phyloP scores from a whole-genome alignment of 2,329 filamentous ascomycete genomes.

The Seiridium cupressi region DNA sequence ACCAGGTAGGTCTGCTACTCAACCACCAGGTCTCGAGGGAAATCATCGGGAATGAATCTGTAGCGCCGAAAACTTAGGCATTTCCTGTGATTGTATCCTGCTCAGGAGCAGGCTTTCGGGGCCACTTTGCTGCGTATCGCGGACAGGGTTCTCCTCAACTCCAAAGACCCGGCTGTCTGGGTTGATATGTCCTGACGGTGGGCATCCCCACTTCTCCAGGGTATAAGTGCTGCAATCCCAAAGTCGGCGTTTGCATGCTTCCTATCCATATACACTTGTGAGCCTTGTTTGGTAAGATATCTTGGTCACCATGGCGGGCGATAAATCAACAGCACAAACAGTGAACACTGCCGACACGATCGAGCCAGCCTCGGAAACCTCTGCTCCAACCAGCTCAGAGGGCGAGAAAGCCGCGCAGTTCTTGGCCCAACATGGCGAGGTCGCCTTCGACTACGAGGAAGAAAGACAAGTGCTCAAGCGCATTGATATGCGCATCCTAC shows the following conservation, averaged over 20 bases:
- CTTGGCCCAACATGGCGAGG: conserved; percentile 36
- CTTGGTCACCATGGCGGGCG: not conserved
- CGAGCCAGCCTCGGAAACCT: not conserved
- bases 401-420: conserved; percentile 44
- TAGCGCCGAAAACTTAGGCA: no score
- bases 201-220: not conserved
- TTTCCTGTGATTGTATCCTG: no score
- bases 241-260: not conserved
- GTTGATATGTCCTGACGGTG: not conserved
- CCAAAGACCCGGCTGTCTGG: not conserved
- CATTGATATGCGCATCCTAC: conserved; percentile 50
- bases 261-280: not conserved
- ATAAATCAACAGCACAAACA: not conserved
- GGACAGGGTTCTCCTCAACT: conserved; percentile 5
- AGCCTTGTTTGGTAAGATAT: not conserved
- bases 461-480: conserved; percentile 41
- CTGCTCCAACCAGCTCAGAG: not conserved
- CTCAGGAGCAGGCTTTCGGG: no score
- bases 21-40: no score
- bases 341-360: not conserved
- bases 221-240: not conserved
- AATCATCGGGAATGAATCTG: no score
- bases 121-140: not conserved
- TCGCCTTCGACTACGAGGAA: conserved; percentile 46
- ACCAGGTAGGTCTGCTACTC: no score